Evolutionary conservation across 192 early-diverging fungal species (phyloP).

Genomic region (Oehlia diaphana): DNA sequence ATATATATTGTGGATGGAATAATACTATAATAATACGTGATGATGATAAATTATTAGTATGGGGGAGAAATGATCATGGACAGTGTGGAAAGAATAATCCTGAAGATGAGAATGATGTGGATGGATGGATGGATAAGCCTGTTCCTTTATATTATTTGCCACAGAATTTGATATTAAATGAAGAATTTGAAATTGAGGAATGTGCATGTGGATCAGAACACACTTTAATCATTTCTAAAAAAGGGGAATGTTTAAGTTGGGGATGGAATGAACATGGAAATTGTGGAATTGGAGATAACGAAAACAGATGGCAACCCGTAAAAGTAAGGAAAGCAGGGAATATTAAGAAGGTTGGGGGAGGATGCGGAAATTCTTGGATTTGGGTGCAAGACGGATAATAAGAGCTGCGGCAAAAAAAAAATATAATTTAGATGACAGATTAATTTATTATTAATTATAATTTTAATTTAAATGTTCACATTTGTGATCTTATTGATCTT

Average conservation of each 20-base stretch:
- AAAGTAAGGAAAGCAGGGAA: not conserved
- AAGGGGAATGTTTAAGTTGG: constrained; percentile 64
- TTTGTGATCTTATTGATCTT: too few species aligned
- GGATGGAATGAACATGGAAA: constrained; percentile 98
- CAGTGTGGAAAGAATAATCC: constrained; percentile 57
- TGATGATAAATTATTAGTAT: constrained; percentile 46
- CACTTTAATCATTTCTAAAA: constrained; percentile 50
- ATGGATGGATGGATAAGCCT: constrained; percentile 12
- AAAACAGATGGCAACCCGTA: constrained; percentile 13
- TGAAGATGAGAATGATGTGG: not conserved
- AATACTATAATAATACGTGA: constrained; percentile 42
- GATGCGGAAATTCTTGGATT: constrained; percentile 48
- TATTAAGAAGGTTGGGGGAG: constrained; percentile 32
- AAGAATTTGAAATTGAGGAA: constrained; percentile 21
- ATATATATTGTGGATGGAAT: constrained; percentile 64
- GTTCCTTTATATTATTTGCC: constrained; percentile 25
- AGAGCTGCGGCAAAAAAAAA: too few species aligned
- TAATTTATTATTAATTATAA: too few species aligned
- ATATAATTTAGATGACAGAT: too few species aligned
- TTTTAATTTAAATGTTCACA: too few species aligned
- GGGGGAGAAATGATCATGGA: constrained; percentile 79
- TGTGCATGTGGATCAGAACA: constrained; percentile 78
- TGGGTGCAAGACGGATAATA: not conserved
- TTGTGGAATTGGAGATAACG: constrained; percentile 58
- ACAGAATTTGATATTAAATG: constrained; percentile 26